Evolutionary conservation across 2,329 filamentous ascomycete genomes (phyloP).

Genomic region (Diaporthe velutina): DNA sequence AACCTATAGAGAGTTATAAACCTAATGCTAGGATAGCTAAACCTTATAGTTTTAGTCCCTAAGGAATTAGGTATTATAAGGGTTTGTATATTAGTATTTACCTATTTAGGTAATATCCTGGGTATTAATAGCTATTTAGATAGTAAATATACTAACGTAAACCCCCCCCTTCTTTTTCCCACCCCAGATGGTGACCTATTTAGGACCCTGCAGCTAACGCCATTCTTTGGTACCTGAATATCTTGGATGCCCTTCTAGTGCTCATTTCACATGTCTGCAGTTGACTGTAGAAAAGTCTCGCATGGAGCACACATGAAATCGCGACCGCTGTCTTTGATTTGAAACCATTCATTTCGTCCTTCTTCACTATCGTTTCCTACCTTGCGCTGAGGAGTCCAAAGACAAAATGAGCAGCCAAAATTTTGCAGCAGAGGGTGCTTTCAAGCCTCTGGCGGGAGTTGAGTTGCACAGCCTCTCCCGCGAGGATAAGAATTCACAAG

Average conservation of each 20-base stretch:
- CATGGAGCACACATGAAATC: neutral
- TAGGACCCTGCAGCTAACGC: neutral
- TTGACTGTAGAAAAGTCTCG: neutral
- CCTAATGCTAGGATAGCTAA: no score
- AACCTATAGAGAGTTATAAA: no score
- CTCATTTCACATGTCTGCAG: neutral
- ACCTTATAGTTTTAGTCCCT: no score
- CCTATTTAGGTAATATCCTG: no score
- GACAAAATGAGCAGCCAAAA: slow-evolving; percentile 22
- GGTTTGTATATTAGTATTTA: no score
- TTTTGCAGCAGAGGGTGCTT: slow-evolving; percentile 11
- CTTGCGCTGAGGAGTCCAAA: neutral
- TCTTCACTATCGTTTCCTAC: neutral
- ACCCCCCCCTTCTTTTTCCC: no score
- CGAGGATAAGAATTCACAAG: slow-evolving; percentile 45
- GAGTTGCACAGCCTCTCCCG: slow-evolving; percentile 41
- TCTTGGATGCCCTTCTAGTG: neutral
- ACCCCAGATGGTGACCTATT: no score
- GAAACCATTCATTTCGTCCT: neutral
- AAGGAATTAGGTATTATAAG: no score
- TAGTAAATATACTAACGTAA: no score
- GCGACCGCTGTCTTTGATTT: neutral
- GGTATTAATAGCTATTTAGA: no score
- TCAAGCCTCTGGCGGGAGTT: slow-evolving; percentile 33
- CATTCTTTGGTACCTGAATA: neutral